Conservation (phyloP, 805 yeast species). For the Candida quercuum region DNA sequence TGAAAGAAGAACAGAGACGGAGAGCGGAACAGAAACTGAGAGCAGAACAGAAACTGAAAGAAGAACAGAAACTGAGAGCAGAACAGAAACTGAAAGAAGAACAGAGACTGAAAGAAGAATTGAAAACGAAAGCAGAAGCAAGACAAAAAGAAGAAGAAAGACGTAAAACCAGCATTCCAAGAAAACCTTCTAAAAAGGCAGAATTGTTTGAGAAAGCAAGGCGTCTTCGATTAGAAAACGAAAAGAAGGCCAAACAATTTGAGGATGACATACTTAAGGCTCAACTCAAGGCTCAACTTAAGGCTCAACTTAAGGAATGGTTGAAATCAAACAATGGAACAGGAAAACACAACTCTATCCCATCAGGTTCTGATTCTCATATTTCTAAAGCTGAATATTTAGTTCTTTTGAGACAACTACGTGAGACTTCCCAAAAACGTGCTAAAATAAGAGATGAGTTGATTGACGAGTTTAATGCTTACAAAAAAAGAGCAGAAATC, state of each 20-base stretch:
- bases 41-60: not conserved
- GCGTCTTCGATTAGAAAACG: not conserved
- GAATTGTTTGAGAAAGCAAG: not conserved
- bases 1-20: slow-evolving; percentile 6
- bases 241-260: not conserved
- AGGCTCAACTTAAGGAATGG: no score
- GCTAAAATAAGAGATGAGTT: slow-evolving; percentile 3
- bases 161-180: not conserved
- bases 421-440: no score
- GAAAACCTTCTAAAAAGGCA: not conserved
- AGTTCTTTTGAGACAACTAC: no score
- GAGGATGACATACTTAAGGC: no score
- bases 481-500: slow-evolving; percentile 5
- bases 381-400: no score
- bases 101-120: slow-evolving; percentile 6
- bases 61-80: slow-evolving; percentile 11
- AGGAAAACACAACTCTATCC: no score
- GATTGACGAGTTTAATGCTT: slow-evolving; percentile 3
- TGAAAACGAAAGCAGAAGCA: not conserved
- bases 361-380: no score
- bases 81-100: slow-evolving; percentile 4
- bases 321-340: no score
- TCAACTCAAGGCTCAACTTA: no score
- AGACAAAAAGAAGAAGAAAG: not conserved
- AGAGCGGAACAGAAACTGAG: slow-evolving; percentile 4